Base-by-base conservation (phyloP, 805 yeast genomes). In the Blastobotrys robertii region DNA sequence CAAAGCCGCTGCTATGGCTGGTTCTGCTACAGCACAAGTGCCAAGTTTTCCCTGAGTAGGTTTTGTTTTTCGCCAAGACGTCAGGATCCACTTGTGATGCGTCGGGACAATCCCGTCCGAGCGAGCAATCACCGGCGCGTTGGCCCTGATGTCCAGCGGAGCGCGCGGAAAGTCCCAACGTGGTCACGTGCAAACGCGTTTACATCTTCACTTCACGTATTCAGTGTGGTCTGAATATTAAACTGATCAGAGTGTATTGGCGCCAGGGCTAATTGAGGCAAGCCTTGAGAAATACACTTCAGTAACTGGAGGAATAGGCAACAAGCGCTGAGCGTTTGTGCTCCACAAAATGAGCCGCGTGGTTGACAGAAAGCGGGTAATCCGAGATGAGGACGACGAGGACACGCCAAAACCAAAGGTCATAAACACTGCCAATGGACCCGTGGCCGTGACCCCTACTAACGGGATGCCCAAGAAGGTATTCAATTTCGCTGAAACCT, bases 401-500 rank as follows among this genome's bases (percentile, higher is more conserved):
- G 13, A 11, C 13, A 11, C 33, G 8, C 35, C 35, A 33, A 33
- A 13, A 13, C 35, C 35, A 33, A 33, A 9, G 6, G 16, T 13
- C 35, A 8, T 15, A 9, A 33, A 13, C 4, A 8, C 15, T 7
- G 35, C 10, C 35, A 33, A 13, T 15, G 15, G 16, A 6, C 25
- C 25, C 6, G 25, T 19, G 25, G 25, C 25, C 25, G 25, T 19
- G 25, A 13, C 37, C 4, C 39, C 39, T 9, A 30, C 39, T n/a
- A 22, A 22, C 5, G 12, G 30, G 8, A 28, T 25, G 33, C 25
- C 41, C 25, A 19, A 19, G n/a, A 38, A 42, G 31, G 37, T 33
- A 35, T 54, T 49, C 44, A 45, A 48, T 32, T 62, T 63, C 42
- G 77, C 81, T 8, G 85, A 83, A 53, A 77, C 87, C 8, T 65